Conservation (phyloP, 441 rosid species). For the Populus hybrid region DNA sequence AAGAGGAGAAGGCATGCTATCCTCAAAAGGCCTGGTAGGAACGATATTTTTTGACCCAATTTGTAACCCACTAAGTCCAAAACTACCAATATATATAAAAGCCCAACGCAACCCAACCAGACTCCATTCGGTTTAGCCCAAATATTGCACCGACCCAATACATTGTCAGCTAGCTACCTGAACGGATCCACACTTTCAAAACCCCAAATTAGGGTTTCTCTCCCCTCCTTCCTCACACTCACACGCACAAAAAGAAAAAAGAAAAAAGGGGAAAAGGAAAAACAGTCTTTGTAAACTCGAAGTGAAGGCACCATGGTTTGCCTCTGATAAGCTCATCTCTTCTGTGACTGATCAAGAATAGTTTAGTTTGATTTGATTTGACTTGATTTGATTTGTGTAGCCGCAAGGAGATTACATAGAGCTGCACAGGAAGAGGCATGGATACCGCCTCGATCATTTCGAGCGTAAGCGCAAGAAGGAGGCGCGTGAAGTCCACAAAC, state of each 20-base stretch:
- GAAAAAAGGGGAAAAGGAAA: neutral
- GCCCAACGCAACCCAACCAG: neutral
- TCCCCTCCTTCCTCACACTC: neutral
- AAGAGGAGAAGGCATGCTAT: too few relatives aligned
- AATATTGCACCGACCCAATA: neutral
- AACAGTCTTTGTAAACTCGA: neutral
- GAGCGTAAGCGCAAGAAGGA: conserved; percentile 86
- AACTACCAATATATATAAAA: neutral
- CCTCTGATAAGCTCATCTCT: neutral
- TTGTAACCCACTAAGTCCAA: neutral
- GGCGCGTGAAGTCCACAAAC: conserved; percentile 83
- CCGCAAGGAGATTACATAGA: conserved; percentile 94
- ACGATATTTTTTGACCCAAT: too few relatives aligned
- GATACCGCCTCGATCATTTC: conserved; percentile 64
- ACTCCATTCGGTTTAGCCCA: neutral
- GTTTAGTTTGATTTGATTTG: neutral
- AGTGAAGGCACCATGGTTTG: conserved; percentile 35
- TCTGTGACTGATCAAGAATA: neutral
- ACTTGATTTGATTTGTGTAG: conserved; percentile 26
- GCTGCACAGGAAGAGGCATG: conserved; percentile 72
- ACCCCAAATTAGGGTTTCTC: neutral
- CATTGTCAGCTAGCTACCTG: neutral
- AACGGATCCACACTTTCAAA: neutral
- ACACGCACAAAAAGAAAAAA: neutral
- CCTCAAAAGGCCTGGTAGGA: too few relatives aligned